A percentile compares a stretch with the other conserved stretches of the same genome.
These are phyloP conservation scores for Chrysanthemum makinoi DNA, from an alignment of 129 eudicot species.

Conservation along the genomic window DNA sequence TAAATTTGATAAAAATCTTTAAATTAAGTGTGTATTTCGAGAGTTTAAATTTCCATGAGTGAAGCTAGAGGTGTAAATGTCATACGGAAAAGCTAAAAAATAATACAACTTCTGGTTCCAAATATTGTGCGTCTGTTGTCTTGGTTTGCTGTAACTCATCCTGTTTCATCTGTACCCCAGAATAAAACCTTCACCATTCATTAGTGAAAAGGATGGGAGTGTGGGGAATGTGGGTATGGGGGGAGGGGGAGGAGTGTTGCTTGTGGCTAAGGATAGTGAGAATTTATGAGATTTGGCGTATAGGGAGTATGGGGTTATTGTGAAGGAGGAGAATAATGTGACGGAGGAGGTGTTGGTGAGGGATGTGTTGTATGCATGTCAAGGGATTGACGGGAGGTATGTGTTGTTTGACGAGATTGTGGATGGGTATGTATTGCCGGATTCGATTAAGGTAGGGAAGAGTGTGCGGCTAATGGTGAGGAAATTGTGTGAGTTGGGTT, in stretches of 20 bases:
- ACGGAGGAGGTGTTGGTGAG: constrained; percentile 88
- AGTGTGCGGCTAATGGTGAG: constrained; percentile 60
- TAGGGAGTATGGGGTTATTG: constrained; percentile 60
- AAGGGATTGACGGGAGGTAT: constrained; percentile 93
- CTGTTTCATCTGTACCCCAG: no score
- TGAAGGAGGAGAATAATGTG: constrained; percentile 78
- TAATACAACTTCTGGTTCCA: no score
- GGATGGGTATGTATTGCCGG: constrained; percentile 64
- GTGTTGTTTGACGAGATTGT: constrained; percentile 59
- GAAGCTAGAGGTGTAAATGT: no score
- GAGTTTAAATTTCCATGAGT: no score
- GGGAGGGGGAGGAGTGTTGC: constrained; percentile 57
- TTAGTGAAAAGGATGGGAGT: constrained; percentile 24
- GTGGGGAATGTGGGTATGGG: constrained; percentile 13
- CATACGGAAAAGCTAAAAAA: no score
- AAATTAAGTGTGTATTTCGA: no score
- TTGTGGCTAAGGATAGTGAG: constrained; percentile 71
- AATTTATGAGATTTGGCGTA: constrained; percentile 74
- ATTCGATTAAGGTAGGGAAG: constrained; percentile 57
- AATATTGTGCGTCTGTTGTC: no score
- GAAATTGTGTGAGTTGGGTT: constrained; percentile 88
- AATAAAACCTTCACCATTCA: no score
- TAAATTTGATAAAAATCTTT: no score
- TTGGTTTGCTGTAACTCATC: no score
- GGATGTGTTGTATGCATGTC: constrained; percentile 93